Base-by-base conservation (phyloP, 345 rosid genomes). In the Gossypium stocksii region DNA sequence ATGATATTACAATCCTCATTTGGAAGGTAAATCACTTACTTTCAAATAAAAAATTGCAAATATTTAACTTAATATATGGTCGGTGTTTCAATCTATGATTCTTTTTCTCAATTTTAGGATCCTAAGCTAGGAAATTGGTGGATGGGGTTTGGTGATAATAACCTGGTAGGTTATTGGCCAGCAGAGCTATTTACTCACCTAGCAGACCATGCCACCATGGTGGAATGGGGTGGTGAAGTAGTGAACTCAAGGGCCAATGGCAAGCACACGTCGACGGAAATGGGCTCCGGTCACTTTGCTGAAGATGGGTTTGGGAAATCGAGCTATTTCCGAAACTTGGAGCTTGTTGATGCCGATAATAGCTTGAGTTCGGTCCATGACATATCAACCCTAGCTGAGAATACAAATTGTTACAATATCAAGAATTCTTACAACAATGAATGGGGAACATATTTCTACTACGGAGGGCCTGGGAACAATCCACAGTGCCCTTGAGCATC, bases 221-320 rank as follows among this genome's bases (percentile, higher is more conserved):
- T 95, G 75, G 97, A 93, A 76, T 95, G 98, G 98, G 98, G 99
- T 0, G 98, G 99, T 6, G 99, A 95, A 66, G 94, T 95, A 41
- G 98, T 95, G 64, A 95, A 95, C 85, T 84, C 98, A 4, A 84
- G 97, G 66, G 88, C 93, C 78, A 80, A 90, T 20, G 97, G 96
- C n/a, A 29, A 79, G 66, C 99, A 93, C 89, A 95, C 99, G 0
- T 77, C 90, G 2, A 95, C 99, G 2, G 93, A 95, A 57, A 95
- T 95, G 99, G 99, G 99, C 3, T 95, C 99, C 1, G 99, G 99
- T 77, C 89, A 85, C 71, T 95, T 93, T 22, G 89, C 98, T 0
- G 91, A 83, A n/a, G 94, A 93, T 1, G 99, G 99, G 29, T 95
- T 95, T 15, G 89, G 91, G 1, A 88, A 89, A 73, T 89, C 98